Base-by-base conservation (phyloP, 306 rosid genomes). In the Myrica gale region DNA sequence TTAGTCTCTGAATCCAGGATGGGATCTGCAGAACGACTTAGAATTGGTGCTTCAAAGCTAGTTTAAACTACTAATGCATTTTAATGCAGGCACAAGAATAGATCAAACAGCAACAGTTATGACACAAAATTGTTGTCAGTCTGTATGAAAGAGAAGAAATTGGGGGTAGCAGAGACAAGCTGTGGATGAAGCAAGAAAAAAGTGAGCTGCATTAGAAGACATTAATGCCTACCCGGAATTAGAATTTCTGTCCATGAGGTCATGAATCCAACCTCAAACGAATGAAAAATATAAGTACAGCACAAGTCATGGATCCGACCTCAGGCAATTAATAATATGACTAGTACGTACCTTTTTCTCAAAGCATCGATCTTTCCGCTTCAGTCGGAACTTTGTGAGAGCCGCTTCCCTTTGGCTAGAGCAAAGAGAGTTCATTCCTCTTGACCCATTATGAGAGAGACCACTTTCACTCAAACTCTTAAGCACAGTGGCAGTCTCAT, bases 391-490 rank as follows among this genome's bases (percentile, higher is more conserved):
- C 85, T 87, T 93, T 15, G 80, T 75, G 69, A 90, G 84, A 60
- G 92, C 93, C 43, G 92, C 96, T 88, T 93, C 89, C 78, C 96
- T 92, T 68, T 78, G 91, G 80, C 83, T 87, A 26, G 79, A 65
- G 53, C 69, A 81, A 69, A 75, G 83, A 60, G 88, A 73, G 75
- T 83, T 84, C 76, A 60, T 42, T 20, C 74, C 78, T 80, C 80
- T 72, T 69, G 69, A 63, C 50, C 80, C 85, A 61, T 83, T 89
- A 73, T 74, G 72, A 72, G 43, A 68, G 23, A 23, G 11, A 56
- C 82, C 56, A 53, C 62, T 58, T 50, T 72, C 82, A 17, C 84
- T 83, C 72, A 76, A 72, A 52, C 71, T 81, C 61, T 73, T 86
- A 32, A 76, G 62, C 23, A 82, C 74, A 76, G 82, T 53, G 55